Base-by-base conservation (phyloP, 2,329 filamentous ascomycete species). In the Fusarium sp. region DNA sequence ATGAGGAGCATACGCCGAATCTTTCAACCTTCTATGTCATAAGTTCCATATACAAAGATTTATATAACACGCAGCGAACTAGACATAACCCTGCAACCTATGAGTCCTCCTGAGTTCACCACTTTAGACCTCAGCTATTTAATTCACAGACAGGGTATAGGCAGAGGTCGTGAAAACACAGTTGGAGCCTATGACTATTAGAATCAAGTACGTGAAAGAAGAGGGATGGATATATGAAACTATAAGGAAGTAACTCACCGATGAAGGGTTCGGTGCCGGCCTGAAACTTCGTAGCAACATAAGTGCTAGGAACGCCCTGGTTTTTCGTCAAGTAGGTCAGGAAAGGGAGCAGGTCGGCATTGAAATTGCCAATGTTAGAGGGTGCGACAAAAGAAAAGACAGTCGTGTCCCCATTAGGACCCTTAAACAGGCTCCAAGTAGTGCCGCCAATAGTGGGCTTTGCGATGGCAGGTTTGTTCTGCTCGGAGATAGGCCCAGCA, bases 351-450 rank as follows among this genome's bases (percentile, higher is more conserved):
- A 91, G 73, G 74, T 92, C 87, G 28, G 84, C 88, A 40, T 79
- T 81, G 78, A 88, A 91, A 76, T 69, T 82, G 22, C 79, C 82
- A n/a, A 85, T 78, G 36, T 84, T 76, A 45, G 77, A 81, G 17
- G 70, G 45, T 3, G 77, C 78, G 45, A 81, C 76, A 57, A 81
- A 92, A 71, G 85, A 88, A 79, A 84, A 91, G 13, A 92, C 89
- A 6, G 83, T 87, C 69, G 83, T 89, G 52, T 78, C 76, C 31
- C 87, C 86, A 68, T 91, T 90, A n/a, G 77, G 78, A n/a, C 89
- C 89, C 58, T 82, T 82, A 79, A 84, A 91, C 47, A 92, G 79
- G 53, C 86, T 84, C 84, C 85, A 92, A 17, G 73, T 77, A 31
- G 79, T 76, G 39, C 86, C 88, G 31, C 78, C 86, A 57, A 91